phyloP scores from a whole-genome alignment of 352 stramenopile genomes.

The Phytophthora pisi region DNA sequence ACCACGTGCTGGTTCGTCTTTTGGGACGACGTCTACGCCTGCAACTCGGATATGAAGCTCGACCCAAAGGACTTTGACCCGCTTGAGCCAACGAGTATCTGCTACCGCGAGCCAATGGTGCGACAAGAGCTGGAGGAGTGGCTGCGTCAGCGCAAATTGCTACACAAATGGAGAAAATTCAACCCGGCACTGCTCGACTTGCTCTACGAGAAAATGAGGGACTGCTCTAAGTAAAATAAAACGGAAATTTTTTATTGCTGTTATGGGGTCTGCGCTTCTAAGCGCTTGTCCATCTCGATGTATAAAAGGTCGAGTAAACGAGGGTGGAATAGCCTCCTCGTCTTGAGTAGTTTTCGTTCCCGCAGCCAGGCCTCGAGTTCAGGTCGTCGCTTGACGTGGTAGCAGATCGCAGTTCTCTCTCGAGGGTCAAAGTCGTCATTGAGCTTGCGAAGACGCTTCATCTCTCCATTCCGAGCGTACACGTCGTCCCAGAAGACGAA shows the following conservation, averaged over 20 bases:
- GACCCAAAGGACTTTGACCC: constrained; percentile 24
- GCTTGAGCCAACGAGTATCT: constrained; percentile 15
- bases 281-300: constrained; percentile 13
- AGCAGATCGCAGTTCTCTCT: background rate
- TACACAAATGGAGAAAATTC: background rate
- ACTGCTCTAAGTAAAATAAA: too few relatives aligned
- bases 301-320: constrained; percentile 15
- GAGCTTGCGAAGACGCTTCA: background rate
- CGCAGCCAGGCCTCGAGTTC: background rate
- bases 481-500: constrained; percentile 2
- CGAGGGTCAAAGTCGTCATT: background rate
- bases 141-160: constrained; percentile 21
- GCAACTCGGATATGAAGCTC: constrained; percentile 34
- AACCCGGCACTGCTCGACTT: background rate
- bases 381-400: background rate
- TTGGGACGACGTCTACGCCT: constrained; percentile 40
- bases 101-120: constrained; percentile 29
- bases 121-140: constrained; percentile 23
- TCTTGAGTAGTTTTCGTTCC: background rate
- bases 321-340: background rate
- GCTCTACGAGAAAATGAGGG: background rate
- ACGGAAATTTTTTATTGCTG: background rate
- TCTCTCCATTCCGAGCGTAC: background rate
- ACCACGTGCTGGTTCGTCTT: constrained; percentile 46
- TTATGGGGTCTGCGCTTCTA: background rate